Conservation (phyloP, 2,329 filamentous ascomycete species). For the Aspergillus udagawae region DNA sequence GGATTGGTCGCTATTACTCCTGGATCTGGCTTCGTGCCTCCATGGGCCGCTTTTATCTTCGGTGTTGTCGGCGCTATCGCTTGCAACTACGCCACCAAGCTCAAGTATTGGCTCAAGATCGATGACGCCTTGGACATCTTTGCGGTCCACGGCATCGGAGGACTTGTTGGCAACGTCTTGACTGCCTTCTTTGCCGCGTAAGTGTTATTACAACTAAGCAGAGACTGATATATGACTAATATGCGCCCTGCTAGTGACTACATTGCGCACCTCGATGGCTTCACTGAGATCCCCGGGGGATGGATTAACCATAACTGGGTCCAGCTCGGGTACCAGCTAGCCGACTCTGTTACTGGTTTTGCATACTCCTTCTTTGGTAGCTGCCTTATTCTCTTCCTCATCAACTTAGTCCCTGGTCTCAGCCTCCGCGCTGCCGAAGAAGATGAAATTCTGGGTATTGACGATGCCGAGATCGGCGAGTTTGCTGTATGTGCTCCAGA, state of each 20-base stretch:
- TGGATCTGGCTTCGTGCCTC: slow-evolving; percentile 78
- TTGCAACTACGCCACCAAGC: slow-evolving; percentile 86
- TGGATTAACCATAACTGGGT: slow-evolving; percentile 83
- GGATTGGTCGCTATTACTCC: slow-evolving; percentile 86
- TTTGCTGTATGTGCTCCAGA: slow-evolving; percentile 60
- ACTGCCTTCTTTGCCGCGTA: slow-evolving; percentile 78
- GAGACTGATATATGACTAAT: slow-evolving; percentile 7
- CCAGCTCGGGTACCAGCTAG: slow-evolving; percentile 78
- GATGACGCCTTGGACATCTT: slow-evolving; percentile 89
- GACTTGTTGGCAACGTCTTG: slow-evolving; percentile 72
- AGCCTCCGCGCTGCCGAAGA: slow-evolving; percentile 71
- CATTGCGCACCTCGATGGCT: slow-evolving; percentile 75
- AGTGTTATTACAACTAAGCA: slow-evolving; percentile 21
- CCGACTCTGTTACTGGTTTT: slow-evolving; percentile 72
- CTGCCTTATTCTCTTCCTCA: slow-evolving; percentile 72
- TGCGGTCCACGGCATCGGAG: slow-evolving; percentile 74
- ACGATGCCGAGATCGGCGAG: slow-evolving; percentile 87
- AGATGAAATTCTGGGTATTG: slow-evolving; percentile 78
- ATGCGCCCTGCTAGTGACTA: slow-evolving; percentile 54
- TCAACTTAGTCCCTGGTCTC: slow-evolving; percentile 74
- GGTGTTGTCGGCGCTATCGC: slow-evolving; percentile 71
- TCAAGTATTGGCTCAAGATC: slow-evolving; percentile 77
- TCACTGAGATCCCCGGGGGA: slow-evolving; percentile 64
- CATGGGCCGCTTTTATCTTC: slow-evolving; percentile 78
- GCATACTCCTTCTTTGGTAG: slow-evolving; percentile 75